Base-by-base conservation (phyloP, 176 grass and related monocot genomes). In the Cenchrus fungigraminus region DNA sequence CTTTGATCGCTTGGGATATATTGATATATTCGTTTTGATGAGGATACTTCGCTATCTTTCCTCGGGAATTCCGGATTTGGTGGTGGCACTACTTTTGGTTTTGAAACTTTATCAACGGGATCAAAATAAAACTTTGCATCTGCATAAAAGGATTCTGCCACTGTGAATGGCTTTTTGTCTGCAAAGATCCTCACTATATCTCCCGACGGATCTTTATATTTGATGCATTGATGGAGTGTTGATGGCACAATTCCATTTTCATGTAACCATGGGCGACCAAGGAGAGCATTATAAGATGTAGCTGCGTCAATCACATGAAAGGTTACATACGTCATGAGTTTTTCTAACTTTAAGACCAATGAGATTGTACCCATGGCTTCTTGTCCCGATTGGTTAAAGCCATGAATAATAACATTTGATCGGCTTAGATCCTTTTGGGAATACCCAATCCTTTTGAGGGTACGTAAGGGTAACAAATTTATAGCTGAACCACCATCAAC, bases 61-160 rank as follows among this genome's bases (percentile, higher is more conserved):
- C 50, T 1, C 7, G 12, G 1, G 0, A 42, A 2, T 2, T 9
- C 16, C 9, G 8, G 29, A 15, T 63, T 17, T 10, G 0, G 4
- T 22, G 37, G 11, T 0, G 4, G 0, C 17, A 2, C 8, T 10
- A 5, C 1, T 9, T 68, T 68, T 10, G 37, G 37, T 19, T 68
- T 68, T 68, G 65, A 17, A 4, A 43, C 7, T 19, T 82, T 73
- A 1, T 49, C 40, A 31, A 82, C 5, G 0, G 40, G 67, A 8
- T 72, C 79, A 25, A 81, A 44, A 5, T 70, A 81, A 6, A 70
- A 57, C 5, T 81, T 70, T 14, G 63, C 78, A 22, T 80, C 47
- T 0, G 32, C 32, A 28, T 69, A 81, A 0, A 53, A 53, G 0
- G 47, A 40, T 14, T 80, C 45, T 1, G 62, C 47, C 6, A 54